A percentile compares a stretch with the other conserved stretches of the same genome.
Evolutionary conservation across 148 eudicot species (phyloP).

Genomic region (Pouteria glomerata): DNA sequence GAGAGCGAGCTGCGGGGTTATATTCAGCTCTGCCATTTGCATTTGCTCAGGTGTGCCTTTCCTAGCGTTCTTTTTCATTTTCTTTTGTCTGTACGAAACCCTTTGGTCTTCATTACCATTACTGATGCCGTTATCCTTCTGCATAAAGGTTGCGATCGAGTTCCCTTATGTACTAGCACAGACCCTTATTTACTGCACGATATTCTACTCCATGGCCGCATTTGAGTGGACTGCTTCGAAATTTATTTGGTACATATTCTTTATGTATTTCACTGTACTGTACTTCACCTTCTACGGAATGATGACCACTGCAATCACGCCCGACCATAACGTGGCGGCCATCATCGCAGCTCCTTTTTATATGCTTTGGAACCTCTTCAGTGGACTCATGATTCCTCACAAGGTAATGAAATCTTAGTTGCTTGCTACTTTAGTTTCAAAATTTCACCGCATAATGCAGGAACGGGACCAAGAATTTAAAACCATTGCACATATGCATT

Average conservation of each 20-base stretch:
- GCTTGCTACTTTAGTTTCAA: neutral
- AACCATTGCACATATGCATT: no score
- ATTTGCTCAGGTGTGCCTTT: constrained; percentile 75
- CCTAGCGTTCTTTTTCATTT: neutral
- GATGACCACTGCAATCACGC: constrained; percentile 98
- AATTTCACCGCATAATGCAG: neutral
- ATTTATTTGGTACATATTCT: constrained; percentile 72
- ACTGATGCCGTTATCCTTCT: constrained; percentile 1
- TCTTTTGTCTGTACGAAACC: neutral
- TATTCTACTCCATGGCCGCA: constrained; percentile 83
- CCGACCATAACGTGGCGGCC: constrained; percentile 89
- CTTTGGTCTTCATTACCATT: neutral
- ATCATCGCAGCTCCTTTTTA: constrained; percentile 90
- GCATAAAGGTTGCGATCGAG: constrained; percentile 84
- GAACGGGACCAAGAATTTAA: no score
- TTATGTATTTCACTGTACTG: constrained; percentile 76
- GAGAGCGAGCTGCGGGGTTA: constrained; percentile 98
- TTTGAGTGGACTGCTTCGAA: constrained; percentile 75
- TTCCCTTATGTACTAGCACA: constrained; percentile 91
- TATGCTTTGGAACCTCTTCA: constrained; percentile 98
- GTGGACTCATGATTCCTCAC: constrained; percentile 98
- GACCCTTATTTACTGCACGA: constrained; percentile 65
- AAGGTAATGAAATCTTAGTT: constrained; percentile 45
- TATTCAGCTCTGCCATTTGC: constrained; percentile 97
- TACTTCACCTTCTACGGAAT: constrained; percentile 97